A percentile compares a stretch with the other conserved stretches of the same genome.
phyloP scores from a whole-genome alignment of 192 early-diverging fungal genomes.

The Lobosporangium transversale region DNA sequence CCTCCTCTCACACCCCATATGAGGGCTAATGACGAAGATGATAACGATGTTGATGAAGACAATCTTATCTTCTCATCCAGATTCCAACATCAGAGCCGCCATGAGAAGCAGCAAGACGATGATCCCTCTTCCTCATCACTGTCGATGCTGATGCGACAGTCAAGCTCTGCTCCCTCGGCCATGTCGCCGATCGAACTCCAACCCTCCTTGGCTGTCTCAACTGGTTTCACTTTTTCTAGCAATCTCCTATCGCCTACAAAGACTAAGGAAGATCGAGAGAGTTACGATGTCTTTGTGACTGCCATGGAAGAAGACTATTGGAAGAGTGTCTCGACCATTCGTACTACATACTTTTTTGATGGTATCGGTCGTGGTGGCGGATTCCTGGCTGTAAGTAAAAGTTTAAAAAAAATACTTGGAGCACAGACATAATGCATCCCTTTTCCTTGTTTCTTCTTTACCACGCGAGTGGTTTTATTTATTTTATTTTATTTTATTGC shows the following conservation, averaged over 20 bases:
- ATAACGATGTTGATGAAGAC: neutral
- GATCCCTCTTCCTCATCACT: neutral
- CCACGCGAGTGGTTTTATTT: too few relatives aligned
- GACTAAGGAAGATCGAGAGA: conserved; percentile 28
- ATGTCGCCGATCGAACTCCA: conserved; percentile 23
- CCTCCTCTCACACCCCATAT: conserved; percentile 26
- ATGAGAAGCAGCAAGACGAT: neutral
- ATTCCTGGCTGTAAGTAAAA: conserved; percentile 36
- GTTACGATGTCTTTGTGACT: conserved; percentile 37
- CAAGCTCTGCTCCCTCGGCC: conserved; percentile 31
- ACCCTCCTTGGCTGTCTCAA: neutral
- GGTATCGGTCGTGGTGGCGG: conserved; percentile 52
- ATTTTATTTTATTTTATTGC: neutral
- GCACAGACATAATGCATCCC: neutral
- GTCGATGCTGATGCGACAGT: conserved; percentile 4
- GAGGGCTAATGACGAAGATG: neutral
- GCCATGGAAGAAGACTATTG: conserved; percentile 44
- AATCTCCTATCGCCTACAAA: conserved; percentile 12
- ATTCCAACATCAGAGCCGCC: conserved; percentile 1
- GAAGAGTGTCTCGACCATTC: conserved; percentile 50
- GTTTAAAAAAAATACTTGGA: neutral
- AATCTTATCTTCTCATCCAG: conserved; percentile 21
- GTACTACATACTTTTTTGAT: conserved; percentile 51
- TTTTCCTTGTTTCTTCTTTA: too few relatives aligned
- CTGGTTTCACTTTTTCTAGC: conserved; percentile 42